Evolutionary conservation across 1,284 basidiomycete species (phyloP), one percentile per base, ranked within the genome.

Genomic region (Anthracocystis panici-leucophaei): DNA sequence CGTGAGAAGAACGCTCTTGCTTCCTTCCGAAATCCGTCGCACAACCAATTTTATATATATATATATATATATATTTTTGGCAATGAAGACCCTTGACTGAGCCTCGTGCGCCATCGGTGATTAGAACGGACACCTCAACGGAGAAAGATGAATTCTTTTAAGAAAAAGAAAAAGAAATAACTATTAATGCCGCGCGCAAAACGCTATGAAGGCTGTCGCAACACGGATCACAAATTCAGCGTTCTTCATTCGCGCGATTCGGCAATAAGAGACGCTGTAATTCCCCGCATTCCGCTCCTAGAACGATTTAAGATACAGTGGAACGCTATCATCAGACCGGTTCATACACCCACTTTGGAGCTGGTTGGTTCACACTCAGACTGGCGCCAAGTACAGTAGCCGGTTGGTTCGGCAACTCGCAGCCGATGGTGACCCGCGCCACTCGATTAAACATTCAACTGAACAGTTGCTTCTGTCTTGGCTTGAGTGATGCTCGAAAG

Each of bases 11-110:
- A 48, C 25, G 16, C 46, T 12, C 27, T 29, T 48, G 16, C 29
- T 48, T 18, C 12, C 25, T 48, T 48, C 27, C 46, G 46, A 48
- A 6, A 29, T 48, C 46, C 27, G 46, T 48, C 27, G 9, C 46
- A 46, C n/a, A n/a, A n/a, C n/a, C n/a, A n/a, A n/a, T n/a, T n/a
- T n/a, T n/a, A n/a, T n/a, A n/a, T n/a, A n/a, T n/a, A n/a, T n/a
- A n/a, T n/a, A n/a, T n/a, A n/a, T n/a, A n/a, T n/a, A n/a, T n/a
- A n/a, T n/a, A n/a, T n/a, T n/a, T n/a, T n/a, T n/a, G n/a, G n/a
- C n/a, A n/a, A n/a, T n/a, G n/a, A n/a, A n/a, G 45, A 46, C 45
- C 45, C 45, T 46, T 46, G 45, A 27, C 23, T 18, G 35, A 23
- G 23, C 23, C 23, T 27, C 5, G 45, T 25, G 23, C 23, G 41